Base-by-base conservation (phyloP, 345 rosid species). In the Gossypium herbaceum region DNA sequence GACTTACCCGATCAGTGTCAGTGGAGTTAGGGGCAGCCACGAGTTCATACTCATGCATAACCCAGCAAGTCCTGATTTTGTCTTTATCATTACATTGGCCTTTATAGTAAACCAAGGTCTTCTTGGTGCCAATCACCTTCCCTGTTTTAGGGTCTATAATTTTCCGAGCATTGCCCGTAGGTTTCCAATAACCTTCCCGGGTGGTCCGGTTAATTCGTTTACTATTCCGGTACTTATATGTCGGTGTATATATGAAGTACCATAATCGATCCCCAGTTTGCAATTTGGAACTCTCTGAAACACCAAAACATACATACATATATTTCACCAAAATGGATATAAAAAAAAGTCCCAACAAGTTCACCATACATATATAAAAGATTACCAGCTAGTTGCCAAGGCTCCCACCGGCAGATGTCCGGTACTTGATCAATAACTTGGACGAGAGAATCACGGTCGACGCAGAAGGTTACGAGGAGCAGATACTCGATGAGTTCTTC, bases 131-230 rank as follows among this genome's bases (percentile, higher is more conserved):
- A 17, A 77, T 64, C 27, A 50, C 55, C 43, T 50, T 7, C 3
- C 56, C 44, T 0, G 71, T 60, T 12, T 50, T 9, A 9, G 9
- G 11, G 55, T 29, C 48, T 4, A 15, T 39, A 4, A 71, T 55
- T 62, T 9, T 52, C n/a, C 71, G 71, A 63, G 73, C 57, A n/a
- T 71, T 71, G 12, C 79, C 75, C 0, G 79, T 77, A 6, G 60
- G 55, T 55, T 77, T 77, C 79, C 79, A 71, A 66, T 50, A 71
- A 7, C 79, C 79, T 4, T n/a, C 34, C n/a, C 0, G 39, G 11
- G 79, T 71, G 0, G 56, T 63, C n/a, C 79, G 43, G 12, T 27
- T 71, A 19, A 52, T 25, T 4, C 44, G 25, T 34, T 61, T 60
- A 25, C 69, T 27, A 11, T 24, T 43, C 17, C 20, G 45, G 45